A percentile compares a stretch with the other conserved stretches of the same genome.
These are phyloP conservation scores for Leersia perrieri DNA, from an alignment of 176 grass and related monocot species.

Conservation along the genomic window DNA sequence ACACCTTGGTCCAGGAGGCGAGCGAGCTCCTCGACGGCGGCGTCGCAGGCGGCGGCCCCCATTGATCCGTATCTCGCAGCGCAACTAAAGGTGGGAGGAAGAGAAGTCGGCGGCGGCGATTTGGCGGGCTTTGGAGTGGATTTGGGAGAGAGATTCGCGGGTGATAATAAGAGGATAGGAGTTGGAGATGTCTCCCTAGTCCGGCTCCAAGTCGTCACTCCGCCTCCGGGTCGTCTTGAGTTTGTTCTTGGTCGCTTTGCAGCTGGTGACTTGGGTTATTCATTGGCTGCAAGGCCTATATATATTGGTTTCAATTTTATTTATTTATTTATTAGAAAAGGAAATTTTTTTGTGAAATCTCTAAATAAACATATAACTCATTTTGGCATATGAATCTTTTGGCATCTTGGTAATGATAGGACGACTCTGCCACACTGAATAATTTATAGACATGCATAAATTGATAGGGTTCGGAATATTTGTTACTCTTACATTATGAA, in stretches of 20 bases:
- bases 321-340: neutral
- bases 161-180: neutral
- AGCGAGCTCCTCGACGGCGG: slow-evolving; percentile 73
- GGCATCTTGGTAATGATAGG: neutral
- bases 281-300: neutral
- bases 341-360: neutral
- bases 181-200: too few relatives aligned
- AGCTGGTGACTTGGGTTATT: neutral
- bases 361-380: too few relatives aligned
- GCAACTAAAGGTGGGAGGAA: neutral
- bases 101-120: neutral
- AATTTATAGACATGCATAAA: neutral
- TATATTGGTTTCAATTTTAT: neutral
- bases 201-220: too few relatives aligned
- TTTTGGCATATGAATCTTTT: neutral
- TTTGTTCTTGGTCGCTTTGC: neutral
- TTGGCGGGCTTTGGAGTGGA: slow-evolving; percentile 34
- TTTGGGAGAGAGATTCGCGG: slow-evolving; percentile 28
- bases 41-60: slow-evolving; percentile 57
- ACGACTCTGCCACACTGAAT: neutral
- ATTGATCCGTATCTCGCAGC: slow-evolving; percentile 26
- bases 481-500: too few relatives aligned
- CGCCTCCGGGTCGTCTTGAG: neutral
- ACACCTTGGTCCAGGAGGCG: slow-evolving; percentile 66
- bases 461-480: neutral